Percentiles rank a stretch among this genome's conserved stretches.
These are phyloP conservation scores for Colletotrichum sp. DNA, from an alignment of 2,329 filamentous ascomycete genomes.

Conservation along the genomic window DNA sequence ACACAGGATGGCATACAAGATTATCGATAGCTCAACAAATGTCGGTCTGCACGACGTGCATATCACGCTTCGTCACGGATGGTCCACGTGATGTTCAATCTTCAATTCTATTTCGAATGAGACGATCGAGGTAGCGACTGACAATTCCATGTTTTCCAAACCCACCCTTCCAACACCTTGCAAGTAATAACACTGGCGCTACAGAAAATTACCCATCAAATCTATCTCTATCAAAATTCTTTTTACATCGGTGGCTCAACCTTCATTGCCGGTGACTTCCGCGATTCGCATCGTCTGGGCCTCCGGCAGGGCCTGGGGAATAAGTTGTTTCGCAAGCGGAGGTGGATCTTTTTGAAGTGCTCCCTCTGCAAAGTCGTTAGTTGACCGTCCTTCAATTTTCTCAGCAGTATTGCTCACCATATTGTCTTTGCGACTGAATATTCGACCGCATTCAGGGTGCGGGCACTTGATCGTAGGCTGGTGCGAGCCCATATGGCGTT, in stretches of 20 bases:
- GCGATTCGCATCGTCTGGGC: background rate
- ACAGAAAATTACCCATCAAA: background rate
- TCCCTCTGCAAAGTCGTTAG: background rate
- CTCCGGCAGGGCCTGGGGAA: background rate
- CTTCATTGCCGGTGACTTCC: background rate
- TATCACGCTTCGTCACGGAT: background rate
- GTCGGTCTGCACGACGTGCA: background rate
- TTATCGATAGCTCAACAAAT: background rate
- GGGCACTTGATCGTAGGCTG: background rate
- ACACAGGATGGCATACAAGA: background rate
- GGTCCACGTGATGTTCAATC: background rate
- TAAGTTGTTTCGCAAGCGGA: background rate
- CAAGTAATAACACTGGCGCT: background rate
- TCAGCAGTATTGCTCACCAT: background rate
- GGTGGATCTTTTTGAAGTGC: conserved; percentile 7
- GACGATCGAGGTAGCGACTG: background rate
- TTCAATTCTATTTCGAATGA: background rate
- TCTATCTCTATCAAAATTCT: background rate
- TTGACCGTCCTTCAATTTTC: rapidly evolving
- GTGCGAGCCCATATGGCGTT: conserved; percentile 7
- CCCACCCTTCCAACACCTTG: background rate
- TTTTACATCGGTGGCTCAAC: background rate
- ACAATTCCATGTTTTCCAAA: background rate
- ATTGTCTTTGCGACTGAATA: conserved; percentile 7
- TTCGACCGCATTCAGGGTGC: background rate